These are phyloP conservation scores for Peterozyma toletana DNA, from an alignment of 805 yeast genomes.

Conservation along the genomic window DNA sequence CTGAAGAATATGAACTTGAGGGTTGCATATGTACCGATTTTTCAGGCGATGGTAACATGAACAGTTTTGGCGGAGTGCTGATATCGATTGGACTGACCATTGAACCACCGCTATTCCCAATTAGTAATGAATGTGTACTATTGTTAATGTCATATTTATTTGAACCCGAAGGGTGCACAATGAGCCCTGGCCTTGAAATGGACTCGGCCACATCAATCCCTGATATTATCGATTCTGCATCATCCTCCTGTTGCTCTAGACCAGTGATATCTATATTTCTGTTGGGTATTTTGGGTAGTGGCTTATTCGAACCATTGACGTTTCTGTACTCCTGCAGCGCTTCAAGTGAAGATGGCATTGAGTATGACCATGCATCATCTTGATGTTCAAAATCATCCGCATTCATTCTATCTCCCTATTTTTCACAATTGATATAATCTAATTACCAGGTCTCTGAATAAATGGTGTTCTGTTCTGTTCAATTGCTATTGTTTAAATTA, in stretches of 20 bases:
- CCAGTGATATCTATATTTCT: neutral
- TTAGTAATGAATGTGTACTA: no score
- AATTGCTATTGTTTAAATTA: no score
- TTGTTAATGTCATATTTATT: no score
- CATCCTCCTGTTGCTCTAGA: slow-evolving; percentile 1
- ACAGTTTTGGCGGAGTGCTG: slow-evolving; percentile 5
- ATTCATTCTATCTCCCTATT: neutral
- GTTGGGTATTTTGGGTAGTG: slow-evolving; percentile 2
- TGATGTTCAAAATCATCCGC: neutral
- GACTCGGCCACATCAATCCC: slow-evolving; percentile 1
- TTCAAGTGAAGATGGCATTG: slow-evolving; percentile 11
- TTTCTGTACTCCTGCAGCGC: neutral
- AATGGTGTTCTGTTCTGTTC: no score
- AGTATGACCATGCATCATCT: slow-evolving; percentile 13
- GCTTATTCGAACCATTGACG: no score
- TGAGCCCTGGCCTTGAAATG: no score
- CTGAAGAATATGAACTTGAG: slow-evolving; percentile 16
- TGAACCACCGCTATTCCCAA: no score
- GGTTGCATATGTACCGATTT: slow-evolving; percentile 12
- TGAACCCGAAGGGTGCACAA: no score
- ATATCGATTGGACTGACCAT: neutral
- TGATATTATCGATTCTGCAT: slow-evolving; percentile 6
- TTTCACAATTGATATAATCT: no score
- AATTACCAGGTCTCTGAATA: no score
- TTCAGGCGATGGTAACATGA: neutral